These are phyloP conservation scores for Exidia glandulosa DNA, from an alignment of 768 basidiomycete genomes.

Conservation along the genomic window DNA sequence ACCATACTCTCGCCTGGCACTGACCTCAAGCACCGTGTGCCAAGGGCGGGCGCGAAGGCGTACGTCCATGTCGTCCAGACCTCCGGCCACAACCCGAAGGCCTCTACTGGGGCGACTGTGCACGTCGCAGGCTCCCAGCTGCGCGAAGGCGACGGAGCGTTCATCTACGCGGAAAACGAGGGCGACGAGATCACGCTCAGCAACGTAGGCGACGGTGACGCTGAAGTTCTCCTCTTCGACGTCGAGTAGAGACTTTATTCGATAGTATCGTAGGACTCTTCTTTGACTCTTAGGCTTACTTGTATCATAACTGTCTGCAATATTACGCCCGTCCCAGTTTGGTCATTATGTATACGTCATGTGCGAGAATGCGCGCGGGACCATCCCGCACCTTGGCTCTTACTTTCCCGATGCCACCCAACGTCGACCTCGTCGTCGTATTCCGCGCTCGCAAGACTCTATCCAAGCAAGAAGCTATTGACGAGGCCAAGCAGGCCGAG, in stretches of 20 bases:
- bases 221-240: conserved; percentile 76
- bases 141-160: conserved; percentile 83
- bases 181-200: conserved; percentile 29
- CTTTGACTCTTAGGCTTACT: too few species aligned
- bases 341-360: too few species aligned
- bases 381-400: background rate
- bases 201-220: conserved; percentile 54
- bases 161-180: conserved; percentile 39
- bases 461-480: conserved; percentile 51
- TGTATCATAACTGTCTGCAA: too few species aligned
- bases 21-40: conserved; percentile 42
- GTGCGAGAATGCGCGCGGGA: background rate
- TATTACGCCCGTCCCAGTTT: too few species aligned
- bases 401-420: background rate
- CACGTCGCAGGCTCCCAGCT: conserved; percentile 42
- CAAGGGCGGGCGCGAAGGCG: conserved; percentile 33
- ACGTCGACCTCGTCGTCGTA: conserved; percentile 64
- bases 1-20: conserved; percentile 53
- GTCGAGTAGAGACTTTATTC: too few species aligned
- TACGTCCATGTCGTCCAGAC: conserved; percentile 84
- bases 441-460: conserved; percentile 43
- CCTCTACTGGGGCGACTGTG: conserved; percentile 46
- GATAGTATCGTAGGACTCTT: too few species aligned
- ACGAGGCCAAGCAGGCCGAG: conserved; percentile 53
- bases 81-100: conserved; percentile 60